Base-by-base conservation (phyloP, 176 grass and related monocot species). In the Saccharum spontaneum region DNA sequence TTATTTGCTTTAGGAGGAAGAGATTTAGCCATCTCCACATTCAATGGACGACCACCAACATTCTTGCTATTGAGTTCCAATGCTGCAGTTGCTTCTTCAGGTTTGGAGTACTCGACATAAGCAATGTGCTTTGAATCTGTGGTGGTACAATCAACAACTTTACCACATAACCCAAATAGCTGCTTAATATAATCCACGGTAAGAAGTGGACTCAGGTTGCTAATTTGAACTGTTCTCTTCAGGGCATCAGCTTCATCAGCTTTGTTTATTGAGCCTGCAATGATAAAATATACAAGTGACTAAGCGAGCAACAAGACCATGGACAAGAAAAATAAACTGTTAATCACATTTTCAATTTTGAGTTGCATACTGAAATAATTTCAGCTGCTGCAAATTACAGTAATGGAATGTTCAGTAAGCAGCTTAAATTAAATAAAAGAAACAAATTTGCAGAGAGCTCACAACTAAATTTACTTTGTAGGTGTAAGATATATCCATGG, bases 1-100 rank as follows among this genome's bases (percentile, higher is more conserved):
- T 89, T 94, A 83, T 94, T 98, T 15, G 79, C 88, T 69, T 92
- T 92, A 10, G 86, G 82, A 44, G 97, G 97, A 30, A 96, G 86
- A 33, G 93, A 94, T 82, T 96, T 98, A 54, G 97, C 97, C 93
- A 96, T 98, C 82, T 98, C 97, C 82, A 98, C 97, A 89, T 96
- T 96, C 78, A 98, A 83, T 1, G 91, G 93, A 49, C 88, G 91
- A 54, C 93, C 97, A 24, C 97, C 97, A 74, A 98, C 93, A 81
- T 92, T 90, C 62, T 88, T 88, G 71, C 89, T 98, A 73, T 94
- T 95, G 59, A 98, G 84, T 31, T 71, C 86, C 83, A 98, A 83
- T 14, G 93, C 97, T 10, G 88, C 79, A n/a, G 84, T 87, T 77
- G 97, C 97, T 90, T 93, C 93, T 94, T 92, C 93, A 33, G 91